Base-by-base conservation (phyloP, 768 basidiomycete genomes). In the Udeniomyces megalosporus region DNA sequence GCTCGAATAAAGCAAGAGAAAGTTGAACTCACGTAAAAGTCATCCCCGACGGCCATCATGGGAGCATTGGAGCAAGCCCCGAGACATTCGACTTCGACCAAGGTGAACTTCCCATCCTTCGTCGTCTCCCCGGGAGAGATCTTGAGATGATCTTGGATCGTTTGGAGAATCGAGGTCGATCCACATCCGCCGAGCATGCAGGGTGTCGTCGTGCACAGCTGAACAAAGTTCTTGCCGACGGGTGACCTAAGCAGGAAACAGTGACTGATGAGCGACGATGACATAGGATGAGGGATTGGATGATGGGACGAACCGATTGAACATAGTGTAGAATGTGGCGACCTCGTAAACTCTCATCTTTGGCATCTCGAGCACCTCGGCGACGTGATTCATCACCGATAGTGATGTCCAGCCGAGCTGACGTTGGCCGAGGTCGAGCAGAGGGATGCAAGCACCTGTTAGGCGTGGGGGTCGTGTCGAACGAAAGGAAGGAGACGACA, bases 301-400 rank as follows among this genome's bases (percentile, higher is more conserved):
- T n/a, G n/a, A n/a, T n/a, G n/a, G n/a, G 22, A 26, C 55, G 4
- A 11, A 57, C 55, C 55, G 60, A 52, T 61, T 61, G 60, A 53
- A 61, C 60, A 99, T 97, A 68, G 95, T 99, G 75, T 99, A 99
- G 77, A 99, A 99, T 15, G 90, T 92, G 20, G 93, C 93, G 55
- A 99, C 95, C 75, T 99, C 95, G 73, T 99, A 99, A 1, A 96
- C 95, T 11, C 95, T 86, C 95, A 99, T 97, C 57, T 88, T 88
- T 11, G 86, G 88, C 81, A 99, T 85, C 70, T 86, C 89, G 32
- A 97, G 80, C 34, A 93, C 77, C 67, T 87, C 85, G 0, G 95
- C 95, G 59, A 99, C 85, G 69, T 91, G 88, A 77, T 99, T 96
- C 95, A 99, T 99, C 65, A 93, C 91, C 69, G 86, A 89, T 67